These are phyloP conservation scores for Mollisiaceae sp. DNA, from an alignment of 2,329 filamentous ascomycete genomes.

Conservation along the genomic window DNA sequence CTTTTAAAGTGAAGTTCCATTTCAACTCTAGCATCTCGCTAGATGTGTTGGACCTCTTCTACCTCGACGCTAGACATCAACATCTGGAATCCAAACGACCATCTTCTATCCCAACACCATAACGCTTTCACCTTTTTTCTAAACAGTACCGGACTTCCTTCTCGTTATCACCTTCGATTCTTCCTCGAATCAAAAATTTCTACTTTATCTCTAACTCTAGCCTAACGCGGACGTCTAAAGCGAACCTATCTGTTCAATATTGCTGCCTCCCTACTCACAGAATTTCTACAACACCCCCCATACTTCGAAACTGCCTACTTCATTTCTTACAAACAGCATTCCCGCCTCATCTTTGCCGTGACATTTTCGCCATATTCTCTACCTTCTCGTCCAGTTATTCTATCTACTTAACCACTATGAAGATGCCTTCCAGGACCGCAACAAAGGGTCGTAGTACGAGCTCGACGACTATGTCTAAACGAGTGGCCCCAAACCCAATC, in stretches of 20 bases:
- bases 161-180: not conserved
- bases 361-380: not conserved
- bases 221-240: no score
- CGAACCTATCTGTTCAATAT: no score
- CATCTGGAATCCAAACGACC: not conserved
- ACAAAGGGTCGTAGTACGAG: not conserved
- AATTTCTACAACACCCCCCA: not conserved
- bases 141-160: not conserved
- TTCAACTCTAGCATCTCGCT: not conserved
- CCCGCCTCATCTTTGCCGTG: not conserved
- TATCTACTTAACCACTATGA: not conserved
- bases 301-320: no score
- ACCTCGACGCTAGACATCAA: not conserved
- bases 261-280: not conserved
- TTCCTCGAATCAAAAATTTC: not conserved
- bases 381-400: not conserved
- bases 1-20: not conserved
- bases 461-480: not conserved
- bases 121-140: not conserved
- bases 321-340: no score
- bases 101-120: not conserved
- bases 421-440: not conserved
- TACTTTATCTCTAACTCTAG: not conserved
- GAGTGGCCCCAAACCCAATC: constrained; percentile 15
- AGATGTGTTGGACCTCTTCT: not conserved